Conservation (phyloP, 768 basidiomycete species). For the Boletus coccyginus region DNA sequence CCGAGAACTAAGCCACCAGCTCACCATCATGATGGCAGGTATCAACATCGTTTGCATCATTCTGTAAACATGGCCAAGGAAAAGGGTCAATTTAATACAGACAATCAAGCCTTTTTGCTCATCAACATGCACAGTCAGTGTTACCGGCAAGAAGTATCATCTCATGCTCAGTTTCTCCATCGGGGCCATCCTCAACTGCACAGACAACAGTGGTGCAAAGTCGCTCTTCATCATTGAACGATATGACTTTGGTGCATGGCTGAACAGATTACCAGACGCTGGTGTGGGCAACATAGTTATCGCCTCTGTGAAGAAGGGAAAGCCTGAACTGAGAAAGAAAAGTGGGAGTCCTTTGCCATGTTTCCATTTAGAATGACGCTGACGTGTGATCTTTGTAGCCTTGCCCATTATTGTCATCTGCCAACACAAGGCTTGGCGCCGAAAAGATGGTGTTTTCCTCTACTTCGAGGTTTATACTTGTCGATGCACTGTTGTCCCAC, state of each 20-base stretch:
- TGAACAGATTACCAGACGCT: slow-evolving; percentile 96
- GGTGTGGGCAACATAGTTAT: slow-evolving; percentile 95
- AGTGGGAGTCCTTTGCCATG: too few species aligned
- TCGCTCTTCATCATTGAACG: slow-evolving; percentile 94
- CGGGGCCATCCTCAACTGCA: slow-evolving; percentile 94
- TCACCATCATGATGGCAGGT: too few species aligned
- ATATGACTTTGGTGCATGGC: slow-evolving; percentile 90
- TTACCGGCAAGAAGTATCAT: slow-evolving; percentile 94
- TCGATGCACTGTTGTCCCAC: not conserved
- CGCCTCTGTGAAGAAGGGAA: slow-evolving; percentile 99
- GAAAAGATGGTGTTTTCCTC: slow-evolving; percentile 97
- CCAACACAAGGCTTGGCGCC: slow-evolving; percentile 97
- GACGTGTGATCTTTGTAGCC: slow-evolving; percentile 47
- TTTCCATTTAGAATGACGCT: too few species aligned
- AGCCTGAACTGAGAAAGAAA: too few species aligned
- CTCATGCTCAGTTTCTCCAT: slow-evolving; percentile 92
- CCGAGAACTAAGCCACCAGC: slow-evolving; percentile 11
- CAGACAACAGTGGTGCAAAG: too few species aligned
- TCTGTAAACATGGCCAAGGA: slow-evolving; percentile 28
- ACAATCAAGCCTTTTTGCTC: not conserved
- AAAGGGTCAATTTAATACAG: slow-evolving; percentile 21
- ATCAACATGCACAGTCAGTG: slow-evolving; percentile 38
- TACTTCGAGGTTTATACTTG: slow-evolving; percentile 78
- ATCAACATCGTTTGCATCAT: slow-evolving; percentile 7
- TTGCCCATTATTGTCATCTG: slow-evolving; percentile 97